A percentile compares a stretch with the other conserved stretches of the same genome.
Evolutionary conservation across 352 stramenopile genomes (phyloP).

Genomic region (Phytophthora tentaculata): DNA sequence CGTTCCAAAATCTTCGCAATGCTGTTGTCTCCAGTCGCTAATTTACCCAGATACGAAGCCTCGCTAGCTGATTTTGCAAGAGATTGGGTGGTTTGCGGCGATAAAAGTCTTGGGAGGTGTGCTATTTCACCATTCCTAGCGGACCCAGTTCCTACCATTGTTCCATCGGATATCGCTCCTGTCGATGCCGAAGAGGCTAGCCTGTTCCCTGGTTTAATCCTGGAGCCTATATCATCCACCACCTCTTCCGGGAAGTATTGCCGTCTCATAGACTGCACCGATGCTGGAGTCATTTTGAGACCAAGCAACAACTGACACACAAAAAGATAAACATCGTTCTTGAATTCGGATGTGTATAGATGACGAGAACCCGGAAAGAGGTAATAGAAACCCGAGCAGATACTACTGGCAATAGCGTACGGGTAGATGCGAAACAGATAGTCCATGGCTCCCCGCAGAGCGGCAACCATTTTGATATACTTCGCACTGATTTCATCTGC

Average conservation of each 20-base stretch:
- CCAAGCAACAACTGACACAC: constrained; percentile 77
- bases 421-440: constrained; percentile 91
- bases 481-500: constrained; percentile 71
- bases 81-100: constrained; percentile 30
- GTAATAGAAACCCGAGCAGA: constrained; percentile 89
- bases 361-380: constrained; percentile 85
- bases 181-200: constrained; percentile 16
- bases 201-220: constrained; percentile 44
- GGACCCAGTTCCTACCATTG: constrained; percentile 11
- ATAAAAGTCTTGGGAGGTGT: constrained; percentile 40
- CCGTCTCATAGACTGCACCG: constrained; percentile 68
- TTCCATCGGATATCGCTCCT: constrained; percentile 18
- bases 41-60: constrained; percentile 56
- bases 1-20: constrained; percentile 62
- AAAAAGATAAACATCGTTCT: constrained; percentile 81
- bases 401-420: constrained; percentile 78
- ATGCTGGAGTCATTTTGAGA: constrained; percentile 67
- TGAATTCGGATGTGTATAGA: constrained; percentile 85
- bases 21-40: constrained; percentile 58
- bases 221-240: constrained; percentile 55
- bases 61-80: constrained; percentile 57
- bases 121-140: constrained; percentile 18
- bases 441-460: constrained; percentile 77
- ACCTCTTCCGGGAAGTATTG: constrained; percentile 83
- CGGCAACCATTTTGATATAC: constrained; percentile 84